phyloP scores from a whole-genome alignment of 1,284 basidiomycete species.

The Cryptococcus sp. region DNA sequence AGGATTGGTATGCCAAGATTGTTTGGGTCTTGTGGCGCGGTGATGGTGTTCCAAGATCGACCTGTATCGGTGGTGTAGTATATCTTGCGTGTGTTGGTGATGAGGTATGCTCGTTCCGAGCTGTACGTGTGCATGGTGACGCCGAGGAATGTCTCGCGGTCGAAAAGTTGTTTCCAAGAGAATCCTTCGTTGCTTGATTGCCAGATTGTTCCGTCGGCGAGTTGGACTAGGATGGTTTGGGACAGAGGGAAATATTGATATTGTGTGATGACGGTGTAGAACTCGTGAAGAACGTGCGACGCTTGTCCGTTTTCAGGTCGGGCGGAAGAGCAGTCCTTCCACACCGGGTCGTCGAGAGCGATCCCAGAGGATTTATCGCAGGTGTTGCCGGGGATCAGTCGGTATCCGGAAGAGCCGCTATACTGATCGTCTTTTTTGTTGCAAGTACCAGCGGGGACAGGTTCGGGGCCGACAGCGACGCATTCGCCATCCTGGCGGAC shows the following conservation, averaged over 20 bases:
- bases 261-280: conserved; percentile 69
- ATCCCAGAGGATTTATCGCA: conserved; percentile 61
- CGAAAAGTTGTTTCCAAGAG: conserved; percentile 72
- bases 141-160: conserved; percentile 68
- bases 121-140: conserved; percentile 84
- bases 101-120: conserved; percentile 81
- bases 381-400: conserved; percentile 89
- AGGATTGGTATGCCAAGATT: conserved; percentile 73
- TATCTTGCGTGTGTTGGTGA: conserved; percentile 68
- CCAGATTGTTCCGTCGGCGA: conserved; percentile 78
- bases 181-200: conserved; percentile 94
- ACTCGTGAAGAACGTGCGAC: conserved; percentile 70
- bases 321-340: conserved; percentile 75
- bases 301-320: conserved; percentile 72
- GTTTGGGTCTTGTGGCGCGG: conserved; percentile 73
- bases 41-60: conserved; percentile 65
- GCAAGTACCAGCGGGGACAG: conserved; percentile 78
- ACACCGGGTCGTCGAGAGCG: conserved; percentile 68
- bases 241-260: conserved; percentile 65
- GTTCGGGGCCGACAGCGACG: conserved; percentile 78
- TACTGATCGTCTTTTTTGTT: conserved; percentile 65
- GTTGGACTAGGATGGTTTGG: conserved; percentile 79
- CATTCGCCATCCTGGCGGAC: conserved; percentile 68
- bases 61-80: conserved; percentile 85
- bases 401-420: conserved; percentile 85